Percentiles rank a stretch among this genome's conserved stretches.
These are phyloP conservation scores for Trichophyton benhamiae DNA, from an alignment of 2,329 filamentous ascomycete genomes.

Conservation along the genomic window DNA sequence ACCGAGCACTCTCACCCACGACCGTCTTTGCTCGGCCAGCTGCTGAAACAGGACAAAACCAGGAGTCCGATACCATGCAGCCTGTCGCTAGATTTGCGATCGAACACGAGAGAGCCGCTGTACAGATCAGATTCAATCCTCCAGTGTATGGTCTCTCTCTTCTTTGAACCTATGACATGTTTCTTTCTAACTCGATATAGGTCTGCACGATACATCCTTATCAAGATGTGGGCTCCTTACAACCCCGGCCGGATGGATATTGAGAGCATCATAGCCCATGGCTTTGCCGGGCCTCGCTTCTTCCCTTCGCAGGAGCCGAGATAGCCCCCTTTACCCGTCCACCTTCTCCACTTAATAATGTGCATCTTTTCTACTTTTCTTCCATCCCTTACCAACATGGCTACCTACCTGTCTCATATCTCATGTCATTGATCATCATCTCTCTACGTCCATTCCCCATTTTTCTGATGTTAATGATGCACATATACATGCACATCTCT, in stretches of 20 bases:
- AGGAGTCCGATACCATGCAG: constrained; percentile 51
- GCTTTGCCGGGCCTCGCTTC: constrained; percentile 74
- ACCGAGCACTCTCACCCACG: neutral
- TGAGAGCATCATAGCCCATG: constrained; percentile 69
- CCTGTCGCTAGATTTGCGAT: constrained; percentile 78
- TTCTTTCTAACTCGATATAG: constrained; percentile 22
- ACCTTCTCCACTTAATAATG: too few species aligned
- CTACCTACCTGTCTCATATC: too few species aligned
- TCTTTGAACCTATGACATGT: neutral
- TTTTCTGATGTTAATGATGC: too few species aligned
- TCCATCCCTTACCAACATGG: too few species aligned
- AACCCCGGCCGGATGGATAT: constrained; percentile 75
- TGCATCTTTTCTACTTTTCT: too few species aligned
- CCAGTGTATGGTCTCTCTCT: constrained; percentile 24
- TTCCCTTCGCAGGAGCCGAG: constrained; percentile 58
- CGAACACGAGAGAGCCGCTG: constrained; percentile 66
- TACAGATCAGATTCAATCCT: constrained; percentile 62
- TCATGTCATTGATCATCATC: too few species aligned
- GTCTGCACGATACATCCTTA: constrained; percentile 67
- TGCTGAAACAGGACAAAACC: constrained; percentile 15
- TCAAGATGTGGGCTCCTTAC: constrained; percentile 81
- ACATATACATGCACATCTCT: too few species aligned
- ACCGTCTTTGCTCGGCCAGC: neutral
- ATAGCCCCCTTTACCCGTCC: constrained; percentile 21
- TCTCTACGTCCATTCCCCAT: too few species aligned